phyloP scores from a whole-genome alignment of 768 basidiomycete genomes.

The Podaxis sp. region DNA sequence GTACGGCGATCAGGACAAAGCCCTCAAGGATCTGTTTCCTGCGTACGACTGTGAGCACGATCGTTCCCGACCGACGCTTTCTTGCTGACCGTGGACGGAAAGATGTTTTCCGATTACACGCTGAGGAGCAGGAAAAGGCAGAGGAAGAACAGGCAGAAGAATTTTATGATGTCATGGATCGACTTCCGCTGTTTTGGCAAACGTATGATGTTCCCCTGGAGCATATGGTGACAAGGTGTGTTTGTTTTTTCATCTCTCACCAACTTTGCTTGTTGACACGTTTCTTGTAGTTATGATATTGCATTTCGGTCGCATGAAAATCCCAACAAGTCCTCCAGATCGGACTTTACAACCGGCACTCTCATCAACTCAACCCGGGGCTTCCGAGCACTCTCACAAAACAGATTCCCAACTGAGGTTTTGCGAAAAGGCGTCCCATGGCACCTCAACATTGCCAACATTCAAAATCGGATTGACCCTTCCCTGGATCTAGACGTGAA shows the following conservation, averaged over 20 bases:
- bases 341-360: conserved; percentile 57
- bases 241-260: not conserved
- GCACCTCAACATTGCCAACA: conserved; percentile 45
- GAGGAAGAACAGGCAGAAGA: conserved; percentile 34
- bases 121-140: conserved; percentile 19
- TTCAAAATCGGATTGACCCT: conserved; percentile 38
- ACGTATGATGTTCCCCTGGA: conserved; percentile 42
- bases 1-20: conserved; percentile 39
- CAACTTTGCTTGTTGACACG: not conserved
- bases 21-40: conserved; percentile 42
- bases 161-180: conserved; percentile 46
- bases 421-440: conserved; percentile 43
- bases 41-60: conserved; percentile 52
- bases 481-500: conserved; percentile 27
- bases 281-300: conserved; percentile 52
- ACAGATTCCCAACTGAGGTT: conserved; percentile 35
- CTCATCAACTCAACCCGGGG: conserved; percentile 47
- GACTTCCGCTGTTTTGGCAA: conserved; percentile 54
- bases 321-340: conserved; percentile 34
- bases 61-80: not conserved
- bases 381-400: conserved; percentile 47
- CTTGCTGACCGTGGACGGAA: too few relatives aligned
- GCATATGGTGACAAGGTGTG: conserved; percentile 60
- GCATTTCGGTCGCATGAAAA: conserved; percentile 51
- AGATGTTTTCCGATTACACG: conserved; percentile 37